phyloP scores from a whole-genome alignment of 257 asterid genomes.

The Solanum chilense region DNA sequence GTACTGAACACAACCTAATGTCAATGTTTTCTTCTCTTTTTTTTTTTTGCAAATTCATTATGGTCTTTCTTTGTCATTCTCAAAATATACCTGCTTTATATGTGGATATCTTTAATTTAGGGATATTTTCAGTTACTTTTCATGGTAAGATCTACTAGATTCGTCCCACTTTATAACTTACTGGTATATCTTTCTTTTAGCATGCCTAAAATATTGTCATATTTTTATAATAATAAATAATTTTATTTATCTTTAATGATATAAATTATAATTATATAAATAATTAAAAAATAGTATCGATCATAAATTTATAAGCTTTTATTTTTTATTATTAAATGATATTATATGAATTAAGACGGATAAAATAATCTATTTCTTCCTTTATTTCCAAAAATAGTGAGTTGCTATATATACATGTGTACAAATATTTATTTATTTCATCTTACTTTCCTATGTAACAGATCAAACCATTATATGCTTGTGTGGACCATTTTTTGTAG shows the following conservation, averaged over 20 bases:
- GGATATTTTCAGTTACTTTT: neutral
- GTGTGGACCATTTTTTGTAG: neutral
- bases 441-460: neutral
- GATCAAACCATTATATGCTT: neutral
- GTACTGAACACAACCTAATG: neutral
- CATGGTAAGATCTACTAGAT: neutral
- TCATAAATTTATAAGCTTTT: neutral
- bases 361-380: neutral
- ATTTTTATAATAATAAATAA: neutral
- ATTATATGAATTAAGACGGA: neutral
- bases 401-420: neutral
- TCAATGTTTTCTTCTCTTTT: neutral
- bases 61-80: neutral
- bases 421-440: neutral
- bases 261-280: neutral
- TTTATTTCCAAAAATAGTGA: neutral
- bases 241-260: neutral
- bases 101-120: neutral
- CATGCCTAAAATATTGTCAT: neutral
- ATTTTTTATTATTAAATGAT: too few relatives aligned
- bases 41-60: neutral
- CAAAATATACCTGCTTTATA: neutral
- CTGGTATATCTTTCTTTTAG: neutral
- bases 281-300: neutral
- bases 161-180: neutral